A percentile compares a stretch with the other conserved stretches of the same genome.
Conservation (phyloP, 345 rosid genomes). For the Rhodamnia argentea region DNA sequence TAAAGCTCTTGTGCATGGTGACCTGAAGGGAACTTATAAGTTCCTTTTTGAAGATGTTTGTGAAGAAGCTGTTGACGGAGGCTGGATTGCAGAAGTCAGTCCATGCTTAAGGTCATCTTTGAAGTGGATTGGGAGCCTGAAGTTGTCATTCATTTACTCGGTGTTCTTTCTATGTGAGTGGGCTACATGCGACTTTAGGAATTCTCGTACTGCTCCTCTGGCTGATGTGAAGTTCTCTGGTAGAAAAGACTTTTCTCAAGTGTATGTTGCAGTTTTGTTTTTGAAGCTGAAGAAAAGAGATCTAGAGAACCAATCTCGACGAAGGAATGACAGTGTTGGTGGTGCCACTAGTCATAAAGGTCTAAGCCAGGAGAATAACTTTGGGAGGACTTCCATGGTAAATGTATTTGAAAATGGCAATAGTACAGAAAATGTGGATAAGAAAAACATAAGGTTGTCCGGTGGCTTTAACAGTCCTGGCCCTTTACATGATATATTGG, state of each 20-base stretch:
- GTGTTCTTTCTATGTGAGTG: constrained; percentile 92
- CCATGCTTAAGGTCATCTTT: constrained; percentile 78
- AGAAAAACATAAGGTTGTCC: constrained; percentile 10
- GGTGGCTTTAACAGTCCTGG: constrained; percentile 86
- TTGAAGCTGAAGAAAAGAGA: constrained; percentile 65
- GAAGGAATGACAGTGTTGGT: constrained; percentile 24
- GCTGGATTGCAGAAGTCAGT: constrained; percentile 83
- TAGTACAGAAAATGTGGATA: constrained; percentile 5
- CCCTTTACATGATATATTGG: constrained; percentile 84
- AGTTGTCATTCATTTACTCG: constrained; percentile 59
- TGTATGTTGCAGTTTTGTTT: constrained; percentile 68
- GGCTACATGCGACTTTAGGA: constrained; percentile 95
- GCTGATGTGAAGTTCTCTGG: constrained; percentile 69
- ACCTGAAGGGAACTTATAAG: constrained; percentile 48
- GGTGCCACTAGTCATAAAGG: constrained; percentile 24
- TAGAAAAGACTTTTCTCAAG: constrained; percentile 68
- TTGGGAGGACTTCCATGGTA: constrained; percentile 18
- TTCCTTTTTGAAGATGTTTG: constrained; percentile 71
- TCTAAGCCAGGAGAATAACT: constrained; percentile 10
- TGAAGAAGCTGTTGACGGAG: constrained; percentile 61
- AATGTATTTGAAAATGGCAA: constrained; percentile 18
- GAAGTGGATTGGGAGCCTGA: constrained; percentile 70
- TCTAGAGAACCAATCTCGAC: constrained; percentile 20
- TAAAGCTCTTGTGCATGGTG: constrained; percentile 73
- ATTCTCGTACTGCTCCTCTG: constrained; percentile 57